These are phyloP conservation scores for Tuber aestivum DNA, from an alignment of 495 filamentous ascomycete species.

Conservation along the genomic window DNA sequence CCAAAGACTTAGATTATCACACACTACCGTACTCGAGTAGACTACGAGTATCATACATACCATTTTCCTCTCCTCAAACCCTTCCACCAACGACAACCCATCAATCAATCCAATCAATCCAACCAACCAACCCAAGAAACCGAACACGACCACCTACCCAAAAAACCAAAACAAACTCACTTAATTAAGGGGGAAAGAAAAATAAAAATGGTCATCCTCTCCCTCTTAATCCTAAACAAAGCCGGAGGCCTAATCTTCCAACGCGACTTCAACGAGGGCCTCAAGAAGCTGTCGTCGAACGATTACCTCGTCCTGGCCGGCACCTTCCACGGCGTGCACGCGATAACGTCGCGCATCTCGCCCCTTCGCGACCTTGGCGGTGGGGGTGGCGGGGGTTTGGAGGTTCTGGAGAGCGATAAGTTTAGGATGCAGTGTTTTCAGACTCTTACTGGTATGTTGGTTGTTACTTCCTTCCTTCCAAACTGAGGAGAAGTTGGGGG, in stretches of 20 bases:
- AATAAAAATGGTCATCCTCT: slow-evolving; percentile 67
- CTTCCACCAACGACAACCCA: too few species aligned
- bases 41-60: too few species aligned
- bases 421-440: slow-evolving; percentile 95
- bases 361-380: slow-evolving; percentile 49
- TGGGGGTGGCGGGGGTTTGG: too few species aligned
- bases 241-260: slow-evolving; percentile 94
- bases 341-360: slow-evolving; percentile 76
- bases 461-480: too few species aligned
- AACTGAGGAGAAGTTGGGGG: too few species aligned
- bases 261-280: slow-evolving; percentile 73
- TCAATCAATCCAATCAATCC: too few species aligned
- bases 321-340: slow-evolving; percentile 95
- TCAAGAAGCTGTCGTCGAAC: slow-evolving; percentile 83
- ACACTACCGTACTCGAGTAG: too few species aligned
- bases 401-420: slow-evolving; percentile 81
- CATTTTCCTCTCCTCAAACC: too few species aligned
- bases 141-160: too few species aligned
- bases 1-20: too few species aligned
- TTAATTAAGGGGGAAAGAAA: background rate
- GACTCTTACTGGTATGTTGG: slow-evolving; percentile 59
- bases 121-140: too few species aligned
- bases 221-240: slow-evolving; percentile 96
- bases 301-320: slow-evolving; percentile 96
- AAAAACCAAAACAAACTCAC: too few species aligned